These are phyloP conservation scores for Euphorbia neoarborescens DNA, from an alignment of 441 rosid genomes.

Conservation along the genomic window DNA sequence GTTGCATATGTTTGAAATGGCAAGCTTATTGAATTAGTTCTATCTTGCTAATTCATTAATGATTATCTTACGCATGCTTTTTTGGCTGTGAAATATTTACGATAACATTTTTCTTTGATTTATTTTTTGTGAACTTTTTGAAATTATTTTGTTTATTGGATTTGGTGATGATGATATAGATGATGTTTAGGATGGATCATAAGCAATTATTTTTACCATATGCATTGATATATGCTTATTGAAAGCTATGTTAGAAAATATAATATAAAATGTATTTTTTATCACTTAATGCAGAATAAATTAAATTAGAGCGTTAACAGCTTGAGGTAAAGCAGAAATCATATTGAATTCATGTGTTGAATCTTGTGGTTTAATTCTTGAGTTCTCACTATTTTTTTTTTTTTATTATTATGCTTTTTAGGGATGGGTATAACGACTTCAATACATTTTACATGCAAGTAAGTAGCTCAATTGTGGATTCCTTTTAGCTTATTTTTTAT, in stretches of 20 bases:
- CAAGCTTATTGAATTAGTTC: not conserved
- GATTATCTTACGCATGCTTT: not conserved
- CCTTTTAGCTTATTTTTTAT: not conserved
- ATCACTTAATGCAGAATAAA: not conserved
- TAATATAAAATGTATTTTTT: not conserved
- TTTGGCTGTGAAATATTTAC: not conserved
- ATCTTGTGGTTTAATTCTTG: not conserved
- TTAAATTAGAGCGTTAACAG: not conserved
- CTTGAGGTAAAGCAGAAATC: not conserved
- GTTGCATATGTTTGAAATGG: not conserved
- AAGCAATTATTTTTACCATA: not conserved
- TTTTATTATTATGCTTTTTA: not conserved
- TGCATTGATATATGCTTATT: not conserved
- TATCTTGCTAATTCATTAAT: not conserved
- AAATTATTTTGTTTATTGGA: not conserved
- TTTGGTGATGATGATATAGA: not conserved
- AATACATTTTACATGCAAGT: constrained; percentile 99
- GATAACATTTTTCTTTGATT: not conserved
- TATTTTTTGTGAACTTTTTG: not conserved
- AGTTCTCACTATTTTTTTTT: no score
- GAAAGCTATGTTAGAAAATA: not conserved
- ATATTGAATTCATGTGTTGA: not conserved
- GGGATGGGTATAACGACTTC: constrained; percentile 93
- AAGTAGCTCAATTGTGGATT: constrained; percentile 26
- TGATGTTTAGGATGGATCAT: not conserved